These are phyloP conservation scores for Aspergillus japonicus DNA, from an alignment of 2,329 filamentous ascomycete species.

Conservation along the genomic window DNA sequence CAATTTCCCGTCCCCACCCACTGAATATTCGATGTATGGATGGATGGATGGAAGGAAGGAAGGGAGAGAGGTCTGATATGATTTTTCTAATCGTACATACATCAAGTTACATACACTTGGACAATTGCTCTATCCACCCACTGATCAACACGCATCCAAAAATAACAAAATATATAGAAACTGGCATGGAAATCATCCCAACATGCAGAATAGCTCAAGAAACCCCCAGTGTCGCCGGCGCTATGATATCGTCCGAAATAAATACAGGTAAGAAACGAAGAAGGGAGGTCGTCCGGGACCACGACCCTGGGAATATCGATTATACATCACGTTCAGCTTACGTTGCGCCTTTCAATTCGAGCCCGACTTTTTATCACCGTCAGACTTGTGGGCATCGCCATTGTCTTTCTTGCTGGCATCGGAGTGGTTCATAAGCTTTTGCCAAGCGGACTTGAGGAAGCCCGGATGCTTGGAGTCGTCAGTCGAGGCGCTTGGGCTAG, in stretches of 20 bases:
- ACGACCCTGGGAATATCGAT: conserved; percentile 22
- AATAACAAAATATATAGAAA: conserved; percentile 14
- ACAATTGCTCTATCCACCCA: conserved; percentile 1
- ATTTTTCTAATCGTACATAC: conserved; percentile 12
- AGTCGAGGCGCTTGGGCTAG: conserved; percentile 18
- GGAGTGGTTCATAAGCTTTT: conserved; percentile 77
- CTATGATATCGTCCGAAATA: conserved; percentile 37
- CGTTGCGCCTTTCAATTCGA: conserved; percentile 31
- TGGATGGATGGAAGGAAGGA: not conserved
- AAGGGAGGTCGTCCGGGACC: conserved; percentile 10
- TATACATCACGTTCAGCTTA: conserved; percentile 14
- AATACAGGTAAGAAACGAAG: conserved; percentile 30
- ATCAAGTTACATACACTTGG: conserved; percentile 9
- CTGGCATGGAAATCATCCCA: conserved; percentile 11
- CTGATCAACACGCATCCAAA: conserved; percentile 2
- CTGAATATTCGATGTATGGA: not conserved
- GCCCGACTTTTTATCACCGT: conserved; percentile 34
- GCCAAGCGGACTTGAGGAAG: conserved; percentile 91
- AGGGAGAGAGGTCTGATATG: conserved; percentile 15
- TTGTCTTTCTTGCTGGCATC: conserved; percentile 30
- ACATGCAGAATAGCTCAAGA: conserved; percentile 17
- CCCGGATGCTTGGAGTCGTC: conserved; percentile 74
- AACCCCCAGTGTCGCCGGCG: conserved; percentile 36
- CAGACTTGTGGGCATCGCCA: conserved; percentile 23
- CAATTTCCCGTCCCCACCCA: not conserved